Evolutionary conservation across 192 early-diverging fungal genomes (phyloP), one percentile per base, ranked within the genome.

Genomic region (Jimgerdemannia flammicorona): DNA sequence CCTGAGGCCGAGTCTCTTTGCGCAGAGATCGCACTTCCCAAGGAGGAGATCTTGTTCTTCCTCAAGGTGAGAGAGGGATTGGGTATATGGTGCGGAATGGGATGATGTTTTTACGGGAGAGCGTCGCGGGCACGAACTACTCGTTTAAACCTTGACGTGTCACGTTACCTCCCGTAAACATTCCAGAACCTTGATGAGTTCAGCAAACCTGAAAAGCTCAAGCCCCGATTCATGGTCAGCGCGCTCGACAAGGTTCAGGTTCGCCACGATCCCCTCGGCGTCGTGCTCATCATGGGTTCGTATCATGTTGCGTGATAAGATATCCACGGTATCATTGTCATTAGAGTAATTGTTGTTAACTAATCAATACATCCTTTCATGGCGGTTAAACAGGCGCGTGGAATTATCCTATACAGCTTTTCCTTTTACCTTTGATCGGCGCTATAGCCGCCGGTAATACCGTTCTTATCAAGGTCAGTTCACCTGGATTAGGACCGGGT

Each of bases 401-500:
- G 88, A 89, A 89, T 70, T 86, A 86, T 68, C 83, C 88, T 7
- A 39, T 86, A n/a, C 86, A 92, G 41, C 81, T 95, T 43, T 17
- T 84, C 42, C 75, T 95, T 43, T 76, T 82, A 29, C 92, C 93
- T 2, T 74, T 94, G 41, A 85, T 92, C 9, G 91, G 92, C 20
- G 95, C 95, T 4, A 87, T 99, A 76, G 96, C 96, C n/a, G 97
- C 92, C 14, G 97, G 97, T 40, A 97, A 97, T 84, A 88, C 91
- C 3, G 93, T 85, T 9, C 72, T 93, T 8, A 18, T 92, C 20
- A 95, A 95, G 73, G 77, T 59, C 6, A 14, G 14, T 14, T 10
- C 49, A 29, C 29, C 29, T 1, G 29, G 0, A 29, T 29, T 29
- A 29, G 29, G 29, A 29, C 29, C 29, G 29, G 29, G 29, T 29